These are phyloP conservation scores for Somion occarium DNA, from an alignment of 1,284 basidiomycete genomes.

Conservation along the genomic window DNA sequence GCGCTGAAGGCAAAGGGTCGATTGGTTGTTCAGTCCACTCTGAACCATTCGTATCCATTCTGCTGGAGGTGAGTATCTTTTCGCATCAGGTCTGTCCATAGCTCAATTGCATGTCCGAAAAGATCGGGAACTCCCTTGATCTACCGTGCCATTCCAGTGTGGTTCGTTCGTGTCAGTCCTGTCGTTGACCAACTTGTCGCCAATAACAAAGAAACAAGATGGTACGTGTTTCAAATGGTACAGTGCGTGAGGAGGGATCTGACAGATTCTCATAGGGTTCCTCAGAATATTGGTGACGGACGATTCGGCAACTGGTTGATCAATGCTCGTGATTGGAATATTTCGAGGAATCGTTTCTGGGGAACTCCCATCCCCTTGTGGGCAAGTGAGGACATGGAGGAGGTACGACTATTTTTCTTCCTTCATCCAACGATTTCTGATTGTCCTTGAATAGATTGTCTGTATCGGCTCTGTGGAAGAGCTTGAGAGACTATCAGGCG, in stretches of 20 bases:
- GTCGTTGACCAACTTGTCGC: slow-evolving; percentile 83
- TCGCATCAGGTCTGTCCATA: slow-evolving; percentile 7
- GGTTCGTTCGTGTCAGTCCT: slow-evolving; percentile 92
- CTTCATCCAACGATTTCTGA: neutral
- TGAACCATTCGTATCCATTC: slow-evolving; percentile 94
- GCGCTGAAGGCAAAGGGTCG: slow-evolving; percentile 85
- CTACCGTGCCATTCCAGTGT: slow-evolving; percentile 93
- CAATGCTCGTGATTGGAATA: slow-evolving; percentile 98
- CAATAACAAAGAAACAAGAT: slow-evolving; percentile 90
- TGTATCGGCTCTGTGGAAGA: slow-evolving; percentile 88
- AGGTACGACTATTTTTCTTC: no score
- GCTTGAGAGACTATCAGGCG: slow-evolving; percentile 85
- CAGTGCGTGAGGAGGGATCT: neutral
- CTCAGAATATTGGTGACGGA: slow-evolving; percentile 84
- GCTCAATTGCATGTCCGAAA: slow-evolving; percentile 5
- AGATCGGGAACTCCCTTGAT: slow-evolving; percentile 95
- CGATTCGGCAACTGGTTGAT: slow-evolving; percentile 97
- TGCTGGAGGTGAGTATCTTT: slow-evolving; percentile 83
- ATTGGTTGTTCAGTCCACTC: slow-evolving; percentile 83
- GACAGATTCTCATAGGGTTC: slow-evolving; percentile 88
- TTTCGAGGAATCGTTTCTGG: slow-evolving; percentile 99
- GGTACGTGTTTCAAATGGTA: slow-evolving; percentile 47
- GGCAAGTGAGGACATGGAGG: slow-evolving; percentile 91
- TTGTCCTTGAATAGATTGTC: slow-evolving; percentile 58
- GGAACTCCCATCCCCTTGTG: slow-evolving; percentile 97